Conservation (phyloP, 2,329 filamentous ascomycete species). For the Clonostachys rhizophaga region DNA sequence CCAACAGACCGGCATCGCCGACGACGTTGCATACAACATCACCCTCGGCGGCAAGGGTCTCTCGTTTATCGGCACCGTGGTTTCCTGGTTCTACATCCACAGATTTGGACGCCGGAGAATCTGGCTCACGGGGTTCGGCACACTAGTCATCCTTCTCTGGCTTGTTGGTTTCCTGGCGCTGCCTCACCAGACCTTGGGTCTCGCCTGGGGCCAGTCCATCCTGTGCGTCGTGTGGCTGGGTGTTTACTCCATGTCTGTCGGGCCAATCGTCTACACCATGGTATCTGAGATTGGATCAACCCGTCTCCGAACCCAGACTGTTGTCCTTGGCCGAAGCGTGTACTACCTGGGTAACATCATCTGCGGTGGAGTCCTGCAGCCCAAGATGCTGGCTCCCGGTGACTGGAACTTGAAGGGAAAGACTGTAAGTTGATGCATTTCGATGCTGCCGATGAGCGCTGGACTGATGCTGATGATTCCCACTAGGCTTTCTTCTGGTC, state of each 20-base stretch:
- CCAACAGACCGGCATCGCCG: conserved; percentile 33
- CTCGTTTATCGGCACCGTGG: conserved; percentile 33
- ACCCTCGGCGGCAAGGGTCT: conserved; percentile 34
- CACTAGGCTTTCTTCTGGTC: conserved; percentile 36
- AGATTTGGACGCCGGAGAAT: conserved; percentile 34
- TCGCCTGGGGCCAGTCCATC: conserved; percentile 32
- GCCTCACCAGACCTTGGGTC: conserved; percentile 21
- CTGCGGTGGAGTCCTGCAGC: conserved; percentile 28
- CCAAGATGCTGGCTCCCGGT: conserved; percentile 28
- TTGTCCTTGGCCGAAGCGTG: conserved; percentile 30
- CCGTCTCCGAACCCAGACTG: conserved; percentile 33
- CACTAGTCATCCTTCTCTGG: conserved; percentile 30
- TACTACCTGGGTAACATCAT: conserved; percentile 37
- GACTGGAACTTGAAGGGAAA: conserved; percentile 33
- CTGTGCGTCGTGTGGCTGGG: conserved; percentile 38
- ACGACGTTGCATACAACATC: conserved; percentile 30
- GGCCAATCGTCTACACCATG: conserved; percentile 36
- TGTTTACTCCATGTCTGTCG: conserved; percentile 35
- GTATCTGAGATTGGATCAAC: conserved; percentile 35
- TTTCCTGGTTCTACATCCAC: conserved; percentile 38
- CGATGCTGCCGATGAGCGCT: too few relatives aligned
- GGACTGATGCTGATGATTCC: not conserved
- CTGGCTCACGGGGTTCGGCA: conserved; percentile 31
- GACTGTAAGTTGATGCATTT: conserved; percentile 15
- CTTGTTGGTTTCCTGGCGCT: conserved; percentile 34